These are phyloP conservation scores for Aspergillus brunneoviolaceus DNA, from an alignment of 2,329 filamentous ascomycete species.

Conservation along the genomic window DNA sequence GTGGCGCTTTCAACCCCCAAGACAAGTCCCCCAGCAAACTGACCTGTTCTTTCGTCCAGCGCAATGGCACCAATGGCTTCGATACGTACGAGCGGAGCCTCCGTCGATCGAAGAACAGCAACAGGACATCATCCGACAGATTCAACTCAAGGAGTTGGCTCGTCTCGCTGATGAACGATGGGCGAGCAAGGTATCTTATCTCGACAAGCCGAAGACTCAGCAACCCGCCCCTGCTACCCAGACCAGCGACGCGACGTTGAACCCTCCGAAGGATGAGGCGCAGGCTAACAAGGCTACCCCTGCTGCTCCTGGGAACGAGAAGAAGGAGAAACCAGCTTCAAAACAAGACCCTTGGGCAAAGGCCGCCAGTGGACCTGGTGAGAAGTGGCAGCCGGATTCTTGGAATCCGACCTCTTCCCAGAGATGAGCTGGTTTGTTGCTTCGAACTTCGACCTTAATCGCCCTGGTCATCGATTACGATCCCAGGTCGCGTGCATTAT, in stretches of 20 bases:
- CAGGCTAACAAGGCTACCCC: background rate
- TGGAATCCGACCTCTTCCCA: slow-evolving; percentile 57
- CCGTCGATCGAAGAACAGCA: slow-evolving; percentile 60
- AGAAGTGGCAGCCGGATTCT: slow-evolving; percentile 66
- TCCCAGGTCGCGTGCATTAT: background rate
- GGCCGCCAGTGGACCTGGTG: slow-evolving; percentile 55
- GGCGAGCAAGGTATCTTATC: slow-evolving; percentile 58
- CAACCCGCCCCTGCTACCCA: slow-evolving; percentile 49
- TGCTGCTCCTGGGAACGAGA: background rate
- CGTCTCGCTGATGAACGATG: slow-evolving; percentile 61
- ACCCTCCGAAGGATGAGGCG: slow-evolving; percentile 19
- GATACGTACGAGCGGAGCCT: slow-evolving; percentile 57
- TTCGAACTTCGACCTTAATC: background rate
- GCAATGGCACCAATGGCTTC: slow-evolving; percentile 69
- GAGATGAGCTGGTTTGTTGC: slow-evolving; percentile 24
- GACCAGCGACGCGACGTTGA: slow-evolving; percentile 43
- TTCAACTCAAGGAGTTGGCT: slow-evolving; percentile 60
- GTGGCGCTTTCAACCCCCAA: background rate
- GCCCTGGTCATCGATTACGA: background rate
- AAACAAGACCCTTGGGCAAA: slow-evolving; percentile 59
- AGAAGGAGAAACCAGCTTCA: background rate
- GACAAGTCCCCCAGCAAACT: slow-evolving; percentile 9
- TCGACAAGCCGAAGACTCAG: slow-evolving; percentile 56
- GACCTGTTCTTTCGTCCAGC: slow-evolving; percentile 43
- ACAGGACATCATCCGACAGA: slow-evolving; percentile 56